These are phyloP conservation scores for Pholiota conissans DNA, from an alignment of 768 basidiomycete genomes.

Conservation along the genomic window DNA sequence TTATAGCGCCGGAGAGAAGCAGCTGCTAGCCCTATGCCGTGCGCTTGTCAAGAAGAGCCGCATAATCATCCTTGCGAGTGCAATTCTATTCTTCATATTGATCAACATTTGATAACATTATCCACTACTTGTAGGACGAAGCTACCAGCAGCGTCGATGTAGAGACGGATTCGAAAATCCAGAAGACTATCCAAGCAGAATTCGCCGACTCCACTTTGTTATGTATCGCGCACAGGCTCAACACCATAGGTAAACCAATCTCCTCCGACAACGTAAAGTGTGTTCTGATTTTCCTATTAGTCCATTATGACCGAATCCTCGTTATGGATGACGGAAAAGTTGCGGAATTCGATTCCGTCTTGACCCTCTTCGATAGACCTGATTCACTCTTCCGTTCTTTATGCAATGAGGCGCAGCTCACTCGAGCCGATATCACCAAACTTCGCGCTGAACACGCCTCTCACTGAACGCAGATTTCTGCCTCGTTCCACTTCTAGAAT, in stretches of 20 bases:
- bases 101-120: background rate
- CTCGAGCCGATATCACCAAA: constrained; percentile 54
- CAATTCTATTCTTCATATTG: background rate
- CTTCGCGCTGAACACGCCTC: constrained; percentile 38
- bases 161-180: constrained; percentile 61
- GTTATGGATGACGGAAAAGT: constrained; percentile 73
- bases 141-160: constrained; percentile 63
- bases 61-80: constrained; percentile 54
- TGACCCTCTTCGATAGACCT: constrained; percentile 59
- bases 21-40: constrained; percentile 60
- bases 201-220: constrained; percentile 54
- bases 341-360: constrained; percentile 74
- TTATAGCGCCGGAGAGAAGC: constrained; percentile 68
- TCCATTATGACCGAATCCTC: constrained; percentile 66
- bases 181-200: constrained; percentile 63
- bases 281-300: constrained; percentile 26
- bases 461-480: background rate
- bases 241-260: constrained; percentile 47
- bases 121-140: constrained; percentile 47
- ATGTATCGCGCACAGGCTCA: constrained; percentile 58
- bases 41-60: constrained; percentile 62
- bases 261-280: background rate
- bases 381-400: constrained; percentile 70
- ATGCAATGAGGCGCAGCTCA: constrained; percentile 64
- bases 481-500: background rate